Conservation (phyloP, 202 grass and related monocot genomes). For the Sporobolus alterniflorus region DNA sequence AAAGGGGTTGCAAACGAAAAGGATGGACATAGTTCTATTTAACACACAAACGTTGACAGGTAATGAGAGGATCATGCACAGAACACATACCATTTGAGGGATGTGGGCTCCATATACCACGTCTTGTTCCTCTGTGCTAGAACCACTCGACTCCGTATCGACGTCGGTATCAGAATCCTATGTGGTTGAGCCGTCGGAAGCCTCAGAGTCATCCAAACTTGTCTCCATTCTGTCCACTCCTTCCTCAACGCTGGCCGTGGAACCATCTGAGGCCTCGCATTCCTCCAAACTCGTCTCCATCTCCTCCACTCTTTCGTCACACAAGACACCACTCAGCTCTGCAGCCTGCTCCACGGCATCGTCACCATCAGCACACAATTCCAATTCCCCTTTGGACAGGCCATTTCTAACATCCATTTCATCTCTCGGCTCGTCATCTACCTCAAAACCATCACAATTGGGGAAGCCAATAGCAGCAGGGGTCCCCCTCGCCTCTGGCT, state of each 20-base stretch:
- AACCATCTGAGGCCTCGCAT: conserved; percentile 15
- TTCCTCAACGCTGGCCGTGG: conserved; percentile 11
- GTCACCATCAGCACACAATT: conserved; percentile 24
- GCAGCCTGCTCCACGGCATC: not conserved
- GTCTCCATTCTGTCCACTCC: conserved; percentile 48
- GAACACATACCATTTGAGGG: conserved; percentile 55
- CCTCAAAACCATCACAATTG: conserved; percentile 16
- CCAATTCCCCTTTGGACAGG: conserved; percentile 23
- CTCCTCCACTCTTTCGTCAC: conserved; percentile 11
- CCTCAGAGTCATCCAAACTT: conserved; percentile 58
- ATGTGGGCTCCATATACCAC: conserved; percentile 40
- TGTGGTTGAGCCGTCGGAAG: conserved; percentile 62
- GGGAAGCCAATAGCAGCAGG: not conserved
- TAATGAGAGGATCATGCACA: conserved; percentile 20
- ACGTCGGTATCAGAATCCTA: conserved; percentile 61
- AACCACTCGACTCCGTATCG: conserved; percentile 67
- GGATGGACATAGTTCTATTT: not conserved
- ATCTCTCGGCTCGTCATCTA: conserved; percentile 8
- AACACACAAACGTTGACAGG: not conserved
- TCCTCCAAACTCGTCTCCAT: conserved; percentile 18
- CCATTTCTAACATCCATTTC: conserved; percentile 18
- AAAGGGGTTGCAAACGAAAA: not conserved
- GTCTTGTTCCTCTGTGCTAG: conserved; percentile 65
- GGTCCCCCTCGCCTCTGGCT: conserved; percentile 2
- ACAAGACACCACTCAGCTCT: conserved; percentile 24